phyloP scores from a whole-genome alignment of 768 basidiomycete genomes.

The Tricholoma bakamatsutake region DNA sequence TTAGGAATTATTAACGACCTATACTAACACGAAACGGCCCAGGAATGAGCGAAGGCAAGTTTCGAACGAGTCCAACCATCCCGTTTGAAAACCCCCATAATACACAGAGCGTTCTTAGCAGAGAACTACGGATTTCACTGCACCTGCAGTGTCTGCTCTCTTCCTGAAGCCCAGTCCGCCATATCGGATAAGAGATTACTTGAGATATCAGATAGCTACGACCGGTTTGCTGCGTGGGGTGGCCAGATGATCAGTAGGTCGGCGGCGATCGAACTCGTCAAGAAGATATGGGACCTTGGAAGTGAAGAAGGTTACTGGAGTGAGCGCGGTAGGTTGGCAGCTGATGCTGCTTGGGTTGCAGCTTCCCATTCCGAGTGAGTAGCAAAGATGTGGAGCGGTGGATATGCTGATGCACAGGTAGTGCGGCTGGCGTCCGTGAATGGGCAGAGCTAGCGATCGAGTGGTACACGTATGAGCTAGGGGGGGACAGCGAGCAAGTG shows the following conservation, averaged over 20 bases:
- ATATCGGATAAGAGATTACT: conserved; percentile 47
- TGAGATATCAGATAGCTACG: conserved; percentile 40
- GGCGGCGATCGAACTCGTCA: conserved; percentile 43
- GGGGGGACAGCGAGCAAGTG: conserved; percentile 45
- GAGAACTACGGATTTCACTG: conserved; percentile 55
- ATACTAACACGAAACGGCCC: conserved; percentile 50
- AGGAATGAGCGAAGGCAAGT: conserved; percentile 48
- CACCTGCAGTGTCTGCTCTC: conserved; percentile 52
- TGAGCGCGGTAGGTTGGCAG: conserved; percentile 56
- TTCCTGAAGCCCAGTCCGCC: conserved; percentile 39
- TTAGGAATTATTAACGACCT: conserved; percentile 59
- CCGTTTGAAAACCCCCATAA: neutral
- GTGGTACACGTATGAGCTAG: conserved; percentile 57
- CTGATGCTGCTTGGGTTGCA: conserved; percentile 55
- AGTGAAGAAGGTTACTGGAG: conserved; percentile 63
- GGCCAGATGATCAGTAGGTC: conserved; percentile 34
- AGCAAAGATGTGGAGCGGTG: neutral
- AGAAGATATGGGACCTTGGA: conserved; percentile 51
- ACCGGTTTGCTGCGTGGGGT: conserved; percentile 45
- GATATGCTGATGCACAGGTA: conserved; percentile 17
- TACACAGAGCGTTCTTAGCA: conserved; percentile 40
- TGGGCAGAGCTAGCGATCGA: conserved; percentile 46
- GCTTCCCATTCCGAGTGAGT: conserved; percentile 61
- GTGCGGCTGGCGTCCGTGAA: conserved; percentile 35
- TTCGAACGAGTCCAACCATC: neutral